Conservation (phyloP, 129 eudicot species). For the Deinandra increscens region DNA sequence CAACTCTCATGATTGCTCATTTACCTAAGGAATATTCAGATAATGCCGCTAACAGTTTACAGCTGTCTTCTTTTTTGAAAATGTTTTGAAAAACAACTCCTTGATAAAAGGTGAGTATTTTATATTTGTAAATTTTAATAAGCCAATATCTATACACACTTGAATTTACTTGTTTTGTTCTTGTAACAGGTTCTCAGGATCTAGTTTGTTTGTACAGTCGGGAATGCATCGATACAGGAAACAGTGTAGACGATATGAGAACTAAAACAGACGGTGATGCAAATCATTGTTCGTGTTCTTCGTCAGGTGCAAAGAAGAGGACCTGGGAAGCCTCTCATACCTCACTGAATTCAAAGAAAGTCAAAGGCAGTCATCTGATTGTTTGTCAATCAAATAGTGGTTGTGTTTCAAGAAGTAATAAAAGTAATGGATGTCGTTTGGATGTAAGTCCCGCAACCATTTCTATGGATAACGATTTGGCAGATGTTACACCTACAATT, state of each 20-base stretch:
- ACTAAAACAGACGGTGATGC: constrained; percentile 28
- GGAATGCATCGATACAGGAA: constrained; percentile 21
- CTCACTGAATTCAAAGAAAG: constrained; percentile 81
- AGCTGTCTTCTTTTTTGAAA: constrained; percentile 33
- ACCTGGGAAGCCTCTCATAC: constrained; percentile 79
- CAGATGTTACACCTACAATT: constrained; percentile 23
- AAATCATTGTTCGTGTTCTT: constrained; percentile 46
- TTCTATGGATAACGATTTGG: constrained; percentile 18
- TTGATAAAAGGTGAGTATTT: constrained; percentile 32
- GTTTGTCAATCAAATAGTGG: constrained; percentile 39
- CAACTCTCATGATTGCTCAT: constrained; percentile 81
- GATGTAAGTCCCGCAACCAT: constrained; percentile 31
- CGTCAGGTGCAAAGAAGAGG: constrained; percentile 58
- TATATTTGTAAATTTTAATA: not conserved
- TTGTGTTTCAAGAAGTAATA: constrained; percentile 39
- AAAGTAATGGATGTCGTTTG: constrained; percentile 23
- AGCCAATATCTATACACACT: not conserved
- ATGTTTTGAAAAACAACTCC: constrained; percentile 22
- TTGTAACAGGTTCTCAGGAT: constrained; percentile 37
- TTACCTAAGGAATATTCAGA: constrained; percentile 36
- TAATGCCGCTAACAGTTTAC: constrained; percentile 23
- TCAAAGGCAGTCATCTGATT: constrained; percentile 65
- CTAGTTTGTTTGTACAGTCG: constrained; percentile 31
- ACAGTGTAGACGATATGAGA: constrained; percentile 28
- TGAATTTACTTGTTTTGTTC: constrained; percentile 5